Base-by-base conservation (phyloP, 495 filamentous ascomycete genomes). In the Podospora pseudocomata region DNA sequence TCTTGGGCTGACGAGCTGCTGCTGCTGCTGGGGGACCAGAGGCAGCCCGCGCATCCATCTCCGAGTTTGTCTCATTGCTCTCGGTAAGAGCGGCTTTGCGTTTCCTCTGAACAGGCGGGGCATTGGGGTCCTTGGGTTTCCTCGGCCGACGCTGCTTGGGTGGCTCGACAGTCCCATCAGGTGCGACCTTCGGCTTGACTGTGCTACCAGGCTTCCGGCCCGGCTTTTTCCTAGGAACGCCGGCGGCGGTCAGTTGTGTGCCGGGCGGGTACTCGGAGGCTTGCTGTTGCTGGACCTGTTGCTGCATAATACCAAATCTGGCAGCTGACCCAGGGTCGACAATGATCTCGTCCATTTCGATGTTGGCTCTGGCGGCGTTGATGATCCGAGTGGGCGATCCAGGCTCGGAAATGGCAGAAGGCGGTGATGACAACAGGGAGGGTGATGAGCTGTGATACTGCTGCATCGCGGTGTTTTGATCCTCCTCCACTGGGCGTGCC, bases 81-180 rank as follows among this genome's bases (percentile, higher is more conserved):
- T 79, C 81, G 32, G 73, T 69, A 16, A 76, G 64, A 13, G 80
- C 73, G 4, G 74, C 72, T 78, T 86, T 86, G 73, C 81, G 79
- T 68, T 86, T 86, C 58, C 85, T 79, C 71, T 80, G 82, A 20
- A 78, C 73, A 9, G 85, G 81, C 7, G 85, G 79, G 18, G 83
- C 82, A 71, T 84, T 85, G 19, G 85, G 83, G 59, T 89, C 86
- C 69, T 81, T 84, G 13, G 86, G 83, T 68, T 87, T 88, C 60
- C 86, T 73, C 13, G 81, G 77, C 64, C 83, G 83, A 63, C 84
- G 83, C 57, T 79, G 78, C 73, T 88, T 89, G 20, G 83, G 76
- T 53, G 73, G 77, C 20, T 84, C 82, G 59, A 78, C 61, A 53
- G 71, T 78, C 5, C 74, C 80, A 20, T 86, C 83, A 61, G 79